These are phyloP conservation scores for Xylaria acuta DNA, from an alignment of 495 filamentous ascomycete genomes.

Conservation along the genomic window DNA sequence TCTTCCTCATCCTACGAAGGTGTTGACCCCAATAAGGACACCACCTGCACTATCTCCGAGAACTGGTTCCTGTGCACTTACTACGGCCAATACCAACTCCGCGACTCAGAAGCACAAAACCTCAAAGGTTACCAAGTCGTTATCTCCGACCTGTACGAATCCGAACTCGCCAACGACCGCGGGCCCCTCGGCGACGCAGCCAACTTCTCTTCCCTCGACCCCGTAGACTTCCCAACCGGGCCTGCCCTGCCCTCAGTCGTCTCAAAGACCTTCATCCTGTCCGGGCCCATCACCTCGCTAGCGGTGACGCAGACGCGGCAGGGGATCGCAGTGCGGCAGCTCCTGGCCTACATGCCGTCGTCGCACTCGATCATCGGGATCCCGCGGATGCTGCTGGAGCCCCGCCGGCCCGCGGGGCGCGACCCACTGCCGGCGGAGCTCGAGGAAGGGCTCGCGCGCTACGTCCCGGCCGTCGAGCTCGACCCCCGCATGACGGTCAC, in stretches of 20 bases:
- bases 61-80: constrained; percentile 98
- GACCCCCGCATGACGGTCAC: constrained; percentile 81
- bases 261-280: constrained; percentile 79
- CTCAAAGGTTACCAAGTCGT: constrained; percentile 87
- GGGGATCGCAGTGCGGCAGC: constrained; percentile 84
- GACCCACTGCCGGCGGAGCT: constrained; percentile 79
- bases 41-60: constrained; percentile 80
- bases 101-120: constrained; percentile 56
- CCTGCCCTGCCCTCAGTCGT: constrained; percentile 68
- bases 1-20: constrained; percentile 71
- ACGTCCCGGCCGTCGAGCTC: constrained; percentile 78
- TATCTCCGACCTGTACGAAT: constrained; percentile 90
- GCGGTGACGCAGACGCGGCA: constrained; percentile 88
- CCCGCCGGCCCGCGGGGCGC: constrained; percentile 83
- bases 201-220: constrained; percentile 76
- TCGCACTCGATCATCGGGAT: constrained; percentile 78
- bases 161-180: constrained; percentile 79
- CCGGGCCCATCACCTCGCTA: constrained; percentile 76
- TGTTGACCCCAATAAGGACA: constrained; percentile 76
- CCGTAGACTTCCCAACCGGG: constrained; percentile 53
- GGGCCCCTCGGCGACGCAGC: constrained; percentile 70
- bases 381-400: constrained; percentile 79
- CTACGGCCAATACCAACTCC: constrained; percentile 64
- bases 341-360: constrained; percentile 77
- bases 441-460: constrained; percentile 83